Evolutionary conservation across 1,139 yeast genomes (phyloP).

Genomic region (Suhomyces yuchorum): DNA sequence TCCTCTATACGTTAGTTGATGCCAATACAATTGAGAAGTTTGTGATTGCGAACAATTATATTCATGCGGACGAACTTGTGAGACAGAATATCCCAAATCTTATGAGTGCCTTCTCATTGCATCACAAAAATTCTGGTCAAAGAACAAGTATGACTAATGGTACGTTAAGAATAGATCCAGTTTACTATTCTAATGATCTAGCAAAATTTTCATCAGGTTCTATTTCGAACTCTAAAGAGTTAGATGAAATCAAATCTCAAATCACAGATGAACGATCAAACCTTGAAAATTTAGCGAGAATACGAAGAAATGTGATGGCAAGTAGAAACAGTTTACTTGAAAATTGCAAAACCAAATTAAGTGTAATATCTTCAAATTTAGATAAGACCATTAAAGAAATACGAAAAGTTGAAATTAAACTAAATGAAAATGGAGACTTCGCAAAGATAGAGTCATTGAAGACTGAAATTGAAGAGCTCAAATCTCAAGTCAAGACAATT

Average conservation of each 20-base stretch:
- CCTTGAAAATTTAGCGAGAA: slow-evolving; percentile 21
- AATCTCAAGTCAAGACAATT: slow-evolving; percentile 28
- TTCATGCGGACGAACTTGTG: slow-evolving; percentile 50
- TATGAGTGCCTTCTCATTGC: slow-evolving; percentile 46
- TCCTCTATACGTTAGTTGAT: slow-evolving; percentile 69
- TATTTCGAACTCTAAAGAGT: slow-evolving; percentile 19
- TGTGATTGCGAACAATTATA: slow-evolving; percentile 52
- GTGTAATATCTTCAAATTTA: slow-evolving; percentile 8
- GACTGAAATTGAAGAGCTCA: slow-evolving; percentile 33
- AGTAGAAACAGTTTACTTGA: slow-evolving; percentile 11
- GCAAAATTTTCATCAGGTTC: slow-evolving; percentile 31
- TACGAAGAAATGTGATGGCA: slow-evolving; percentile 14
- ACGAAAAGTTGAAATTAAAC: slow-evolving; percentile 28
- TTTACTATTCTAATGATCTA: slow-evolving; percentile 39
- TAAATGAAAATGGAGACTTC: slow-evolving; percentile 39
- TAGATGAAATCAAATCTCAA: slow-evolving; percentile 10
- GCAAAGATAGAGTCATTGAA: slow-evolving; percentile 35
- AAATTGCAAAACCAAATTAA: slow-evolving; percentile 9
- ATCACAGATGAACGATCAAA: slow-evolving; percentile 19
- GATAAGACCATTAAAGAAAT: slow-evolving; percentile 15
- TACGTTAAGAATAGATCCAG: slow-evolving; percentile 61
- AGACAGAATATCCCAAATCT: slow-evolving; percentile 37
- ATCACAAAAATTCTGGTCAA: slow-evolving; percentile 44
- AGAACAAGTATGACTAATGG: slow-evolving; percentile 41
- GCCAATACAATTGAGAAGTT: slow-evolving; percentile 58